Conservation (phyloP, 345 rosid species). For the Hibiscus tridactylites region DNA sequence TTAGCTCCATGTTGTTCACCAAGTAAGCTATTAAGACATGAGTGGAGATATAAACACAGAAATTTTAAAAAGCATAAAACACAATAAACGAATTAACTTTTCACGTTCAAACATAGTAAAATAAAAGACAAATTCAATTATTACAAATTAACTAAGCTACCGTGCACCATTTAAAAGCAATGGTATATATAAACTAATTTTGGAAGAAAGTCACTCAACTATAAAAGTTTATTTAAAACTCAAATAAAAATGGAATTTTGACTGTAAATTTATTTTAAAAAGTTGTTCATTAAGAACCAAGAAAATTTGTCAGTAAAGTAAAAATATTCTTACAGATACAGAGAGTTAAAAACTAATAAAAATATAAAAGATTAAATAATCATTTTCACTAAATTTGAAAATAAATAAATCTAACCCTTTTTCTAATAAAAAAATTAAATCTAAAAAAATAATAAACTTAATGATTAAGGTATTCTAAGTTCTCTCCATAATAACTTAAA, state of each 20-base stretch:
- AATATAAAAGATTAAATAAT: background rate
- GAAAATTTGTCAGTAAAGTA: background rate
- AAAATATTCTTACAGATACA: background rate
- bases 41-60: background rate
- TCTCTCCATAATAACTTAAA: no score
- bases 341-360: background rate
- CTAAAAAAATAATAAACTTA: no score
- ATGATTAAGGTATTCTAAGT: no score
- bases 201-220: background rate
- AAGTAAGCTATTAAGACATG: background rate
- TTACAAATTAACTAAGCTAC: background rate
- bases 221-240: background rate
- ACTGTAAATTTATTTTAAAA: background rate
- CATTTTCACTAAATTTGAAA: background rate
- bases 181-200: background rate
- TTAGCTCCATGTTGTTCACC: no score
- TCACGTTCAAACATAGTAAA: background rate
- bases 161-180: background rate
- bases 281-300: no score
- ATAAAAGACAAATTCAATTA: background rate
- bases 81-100: background rate
- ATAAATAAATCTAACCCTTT: no score
- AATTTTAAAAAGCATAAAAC: background rate
- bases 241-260: background rate
- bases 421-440: no score